phyloP scores from a whole-genome alignment of 306 rosid species.

The Dryas octopetala region DNA sequence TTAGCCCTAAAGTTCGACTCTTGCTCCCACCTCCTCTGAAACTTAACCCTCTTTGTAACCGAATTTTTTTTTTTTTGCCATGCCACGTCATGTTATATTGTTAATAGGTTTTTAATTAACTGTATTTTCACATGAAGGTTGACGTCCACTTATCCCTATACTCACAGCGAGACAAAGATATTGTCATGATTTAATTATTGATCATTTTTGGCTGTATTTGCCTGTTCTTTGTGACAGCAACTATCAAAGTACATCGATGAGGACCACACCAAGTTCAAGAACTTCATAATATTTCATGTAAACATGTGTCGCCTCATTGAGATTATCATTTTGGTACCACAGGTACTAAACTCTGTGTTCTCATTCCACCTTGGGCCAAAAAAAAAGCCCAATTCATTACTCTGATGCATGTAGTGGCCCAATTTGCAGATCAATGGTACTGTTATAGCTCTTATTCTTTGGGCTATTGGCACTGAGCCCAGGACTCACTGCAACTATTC shows the following conservation, averaged over 20 bases:
- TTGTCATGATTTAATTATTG: no score
- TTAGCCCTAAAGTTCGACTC: not conserved
- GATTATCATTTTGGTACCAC: slow-evolving; percentile 42
- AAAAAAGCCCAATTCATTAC: not conserved
- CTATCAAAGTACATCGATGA: slow-evolving; percentile 35
- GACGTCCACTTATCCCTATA: no score
- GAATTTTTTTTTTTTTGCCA: no score
- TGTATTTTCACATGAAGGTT: no score
- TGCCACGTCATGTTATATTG: no score
- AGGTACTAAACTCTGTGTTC: slow-evolving; percentile 30
- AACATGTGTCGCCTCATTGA: slow-evolving; percentile 37
- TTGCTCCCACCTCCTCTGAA: no score
- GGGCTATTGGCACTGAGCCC: slow-evolving; percentile 33
- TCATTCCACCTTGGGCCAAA: not conserved
- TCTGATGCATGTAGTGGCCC: not conserved
- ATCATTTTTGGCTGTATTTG: not conserved
- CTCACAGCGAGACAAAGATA: no score
- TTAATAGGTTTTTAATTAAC: no score
- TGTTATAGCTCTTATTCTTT: slow-evolving; percentile 26
- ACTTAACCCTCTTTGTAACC: no score
- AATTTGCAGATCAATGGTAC: slow-evolving; percentile 41
- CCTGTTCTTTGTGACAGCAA: slow-evolving; percentile 30
- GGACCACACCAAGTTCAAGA: slow-evolving; percentile 22
- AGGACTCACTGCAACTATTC: slow-evolving; percentile 22
- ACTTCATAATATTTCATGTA: slow-evolving; percentile 36